Evolutionary conservation across 2,329 filamentous ascomycete species (phyloP).

Genomic region (Colletotrichum abscissum): DNA sequence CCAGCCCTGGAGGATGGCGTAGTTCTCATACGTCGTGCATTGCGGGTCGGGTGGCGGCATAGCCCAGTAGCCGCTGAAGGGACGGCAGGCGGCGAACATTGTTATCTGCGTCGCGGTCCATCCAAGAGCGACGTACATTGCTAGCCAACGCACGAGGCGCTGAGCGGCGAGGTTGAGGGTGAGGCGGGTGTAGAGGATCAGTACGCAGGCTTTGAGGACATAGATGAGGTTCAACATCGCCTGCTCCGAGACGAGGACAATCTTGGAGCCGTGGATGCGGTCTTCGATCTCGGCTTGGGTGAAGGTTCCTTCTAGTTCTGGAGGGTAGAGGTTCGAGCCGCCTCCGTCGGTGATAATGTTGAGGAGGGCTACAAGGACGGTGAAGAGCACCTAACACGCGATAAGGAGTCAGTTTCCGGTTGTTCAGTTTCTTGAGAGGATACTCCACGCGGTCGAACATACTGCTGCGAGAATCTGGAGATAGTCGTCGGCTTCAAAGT

Average conservation of each 20-base stretch:
- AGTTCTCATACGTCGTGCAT: constrained; percentile 58
- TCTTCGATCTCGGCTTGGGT: constrained; percentile 50
- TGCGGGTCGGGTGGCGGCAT: constrained; percentile 56
- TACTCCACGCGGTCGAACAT: not conserved
- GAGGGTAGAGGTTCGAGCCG: constrained; percentile 50
- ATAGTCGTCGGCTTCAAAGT: constrained; percentile 25
- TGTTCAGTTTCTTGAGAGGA: too few species aligned
- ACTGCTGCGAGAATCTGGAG: constrained; percentile 31
- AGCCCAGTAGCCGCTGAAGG: constrained; percentile 59
- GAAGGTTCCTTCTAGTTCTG: constrained; percentile 44
- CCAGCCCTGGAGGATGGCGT: constrained; percentile 57
- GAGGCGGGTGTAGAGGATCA: constrained; percentile 56
- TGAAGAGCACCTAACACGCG: constrained; percentile 10
- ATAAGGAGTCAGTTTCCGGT: not conserved
- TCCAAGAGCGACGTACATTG: constrained; percentile 52
- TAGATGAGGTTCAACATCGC: constrained; percentile 47
- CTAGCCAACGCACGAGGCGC: constrained; percentile 48
- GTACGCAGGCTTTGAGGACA: constrained; percentile 53
- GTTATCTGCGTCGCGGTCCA: constrained; percentile 55
- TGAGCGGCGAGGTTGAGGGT: constrained; percentile 48
- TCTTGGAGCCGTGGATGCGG: constrained; percentile 55
- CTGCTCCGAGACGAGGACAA: constrained; percentile 56
- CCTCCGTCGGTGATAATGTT: constrained; percentile 20
- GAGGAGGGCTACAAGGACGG: constrained; percentile 1
- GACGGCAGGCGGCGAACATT: constrained; percentile 58